Conservation (phyloP, 2,329 filamentous ascomycete genomes). For the Juglanconis oblonga region DNA sequence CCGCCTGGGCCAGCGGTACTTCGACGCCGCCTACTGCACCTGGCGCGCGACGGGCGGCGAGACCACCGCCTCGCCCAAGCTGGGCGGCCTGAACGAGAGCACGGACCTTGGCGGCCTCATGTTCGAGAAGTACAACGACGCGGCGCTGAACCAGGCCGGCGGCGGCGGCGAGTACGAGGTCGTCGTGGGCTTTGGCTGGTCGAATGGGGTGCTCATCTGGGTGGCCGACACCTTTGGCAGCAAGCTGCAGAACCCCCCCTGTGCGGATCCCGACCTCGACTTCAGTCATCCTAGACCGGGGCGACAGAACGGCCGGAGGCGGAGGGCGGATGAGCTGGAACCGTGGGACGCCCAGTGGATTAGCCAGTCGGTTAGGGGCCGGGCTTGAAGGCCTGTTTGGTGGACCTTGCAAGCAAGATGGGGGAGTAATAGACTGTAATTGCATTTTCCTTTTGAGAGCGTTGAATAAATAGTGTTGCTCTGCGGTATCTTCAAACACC, state of each 20-base stretch:
- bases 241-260: constrained; percentile 53
- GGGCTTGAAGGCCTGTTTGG: neutral
- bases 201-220: constrained; percentile 68
- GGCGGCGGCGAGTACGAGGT: constrained; percentile 67
- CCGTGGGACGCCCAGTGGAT: constrained; percentile 44
- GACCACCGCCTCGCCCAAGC: constrained; percentile 49
- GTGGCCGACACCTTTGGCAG: constrained; percentile 59
- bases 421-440: too few species aligned
- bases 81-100: constrained; percentile 38
- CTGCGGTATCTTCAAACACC: too few species aligned
- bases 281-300: constrained; percentile 31
- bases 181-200: constrained; percentile 70
- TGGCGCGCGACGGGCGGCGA: constrained; percentile 61
- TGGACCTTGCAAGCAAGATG: too few species aligned
- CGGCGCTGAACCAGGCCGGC: constrained; percentile 57
- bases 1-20: constrained; percentile 60
- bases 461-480: too few species aligned
- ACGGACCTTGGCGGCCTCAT: constrained; percentile 53
- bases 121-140: constrained; percentile 68
- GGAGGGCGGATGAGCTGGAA: constrained; percentile 45
- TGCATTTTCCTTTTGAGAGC: too few species aligned
- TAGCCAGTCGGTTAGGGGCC: constrained; percentile 22
- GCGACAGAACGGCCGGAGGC: constrained; percentile 23
- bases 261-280: constrained; percentile 41
- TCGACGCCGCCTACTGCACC: constrained; percentile 67